A percentile compares a stretch with the other conserved stretches of the same genome.
Conservation (phyloP, 2,329 filamentous ascomycete species). For the Tolypocladium nubicola region DNA sequence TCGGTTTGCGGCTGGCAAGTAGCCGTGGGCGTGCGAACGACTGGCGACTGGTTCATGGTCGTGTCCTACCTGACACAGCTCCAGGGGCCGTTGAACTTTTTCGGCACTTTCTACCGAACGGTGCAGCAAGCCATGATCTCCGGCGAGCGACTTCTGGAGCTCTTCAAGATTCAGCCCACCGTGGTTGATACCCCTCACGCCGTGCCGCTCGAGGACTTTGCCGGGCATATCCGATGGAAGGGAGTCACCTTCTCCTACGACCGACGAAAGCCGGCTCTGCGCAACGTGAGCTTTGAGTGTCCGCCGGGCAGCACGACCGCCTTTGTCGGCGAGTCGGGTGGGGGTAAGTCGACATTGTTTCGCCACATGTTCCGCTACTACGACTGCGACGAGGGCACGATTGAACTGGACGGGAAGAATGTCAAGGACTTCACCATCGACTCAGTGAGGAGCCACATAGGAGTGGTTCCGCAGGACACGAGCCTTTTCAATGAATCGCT, state of each 20-base stretch:
- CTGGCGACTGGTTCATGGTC: constrained; percentile 63
- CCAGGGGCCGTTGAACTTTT: constrained; percentile 74
- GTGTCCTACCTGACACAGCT: constrained; percentile 72
- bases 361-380: constrained; percentile 95
- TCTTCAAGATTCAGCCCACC: constrained; percentile 93
- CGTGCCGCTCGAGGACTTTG: constrained; percentile 52
- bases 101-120: constrained; percentile 90
- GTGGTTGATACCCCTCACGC: constrained; percentile 70
- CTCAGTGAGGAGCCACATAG: constrained; percentile 82
- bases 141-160: constrained; percentile 83
- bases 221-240: constrained; percentile 76
- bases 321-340: constrained; percentile 91
- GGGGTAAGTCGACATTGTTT: constrained; percentile 95
- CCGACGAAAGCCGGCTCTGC: constrained; percentile 70
- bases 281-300: constrained; percentile 77
- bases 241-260: constrained; percentile 90
- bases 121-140: constrained; percentile 98
- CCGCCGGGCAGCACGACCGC: constrained; percentile 86
- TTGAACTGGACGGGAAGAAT: constrained; percentile 75
- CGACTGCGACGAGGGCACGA: constrained; percentile 69
- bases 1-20: constrained; percentile 72
- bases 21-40: constrained; percentile 49
- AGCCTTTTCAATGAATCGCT: constrained; percentile 89
- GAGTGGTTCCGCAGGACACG: constrained; percentile 94
- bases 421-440: constrained; percentile 85